These are phyloP conservation scores for Salmacisia buchloeana DNA, from an alignment of 1,284 basidiomycete species.

Conservation along the genomic window DNA sequence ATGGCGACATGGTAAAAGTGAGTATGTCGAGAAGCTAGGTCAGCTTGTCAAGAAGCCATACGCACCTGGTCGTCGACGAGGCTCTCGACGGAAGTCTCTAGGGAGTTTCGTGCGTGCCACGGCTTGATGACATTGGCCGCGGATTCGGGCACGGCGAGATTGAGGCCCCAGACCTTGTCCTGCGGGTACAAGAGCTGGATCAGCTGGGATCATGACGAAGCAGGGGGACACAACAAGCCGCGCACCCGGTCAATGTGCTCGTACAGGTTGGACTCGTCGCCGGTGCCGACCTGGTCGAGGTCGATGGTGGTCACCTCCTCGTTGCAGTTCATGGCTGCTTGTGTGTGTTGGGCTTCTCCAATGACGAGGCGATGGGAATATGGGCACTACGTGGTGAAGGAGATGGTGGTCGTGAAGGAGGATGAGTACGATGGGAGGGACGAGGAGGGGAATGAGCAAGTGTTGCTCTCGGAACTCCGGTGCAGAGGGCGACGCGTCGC, in stretches of 20 bases:
- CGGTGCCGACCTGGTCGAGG: not conserved
- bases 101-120: conserved; percentile 36
- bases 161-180: conserved; percentile 42
- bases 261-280: conserved; percentile 26
- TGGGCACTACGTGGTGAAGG: no score
- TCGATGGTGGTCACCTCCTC: conserved; percentile 9
- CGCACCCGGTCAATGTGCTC: conserved; percentile 30
- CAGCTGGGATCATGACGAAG: no score
- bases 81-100: conserved; percentile 34
- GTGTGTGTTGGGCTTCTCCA: not conserved
- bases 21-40: not conserved
- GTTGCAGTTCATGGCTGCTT: conserved; percentile 10
- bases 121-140: conserved; percentile 44
- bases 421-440: no score
- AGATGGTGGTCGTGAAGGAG: no score
- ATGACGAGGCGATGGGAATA: no score
- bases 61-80: conserved; percentile 44
- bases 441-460: no score
- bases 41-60: not conserved
- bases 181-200: no score
- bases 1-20: not conserved
- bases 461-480: no score
- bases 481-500: no score
- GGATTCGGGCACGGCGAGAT: conserved; percentile 40
- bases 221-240: no score